These are phyloP conservation scores for Jasminum sambac DNA, from an alignment of 257 asterid species.

Conservation along the genomic window DNA sequence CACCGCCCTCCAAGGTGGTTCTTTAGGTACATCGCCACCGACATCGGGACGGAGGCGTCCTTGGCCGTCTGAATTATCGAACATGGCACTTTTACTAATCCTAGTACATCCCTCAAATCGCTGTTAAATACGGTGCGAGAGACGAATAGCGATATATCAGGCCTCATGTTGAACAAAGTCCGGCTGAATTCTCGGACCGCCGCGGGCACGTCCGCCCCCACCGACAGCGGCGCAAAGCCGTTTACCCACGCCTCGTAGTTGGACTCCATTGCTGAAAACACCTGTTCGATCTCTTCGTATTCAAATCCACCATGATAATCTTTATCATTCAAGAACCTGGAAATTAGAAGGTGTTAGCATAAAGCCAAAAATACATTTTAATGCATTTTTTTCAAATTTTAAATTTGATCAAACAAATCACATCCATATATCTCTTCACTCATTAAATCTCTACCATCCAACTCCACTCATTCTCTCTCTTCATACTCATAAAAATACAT, in stretches of 20 bases:
- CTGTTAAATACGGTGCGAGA: conserved; percentile 38
- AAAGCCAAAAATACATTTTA: too few species aligned
- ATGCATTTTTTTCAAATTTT: too few species aligned
- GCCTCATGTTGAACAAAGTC: conserved; percentile 54
- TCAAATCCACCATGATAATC: conserved; percentile 58
- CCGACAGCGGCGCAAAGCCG: conserved; percentile 50
- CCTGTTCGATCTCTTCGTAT: conserved; percentile 34
- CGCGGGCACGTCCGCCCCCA: conserved; percentile 54
- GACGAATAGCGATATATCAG: conserved; percentile 49
- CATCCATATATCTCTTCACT: too few species aligned
- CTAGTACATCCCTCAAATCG: conserved; percentile 43
- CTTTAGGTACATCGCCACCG: conserved; percentile 43
- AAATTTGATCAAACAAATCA: too few species aligned
- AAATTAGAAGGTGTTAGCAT: too few species aligned
- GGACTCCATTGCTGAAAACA: conserved; percentile 52
- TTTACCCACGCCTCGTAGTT: conserved; percentile 56
- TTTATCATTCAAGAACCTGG: conserved; percentile 47
- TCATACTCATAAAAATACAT: too few species aligned
- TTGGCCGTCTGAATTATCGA: conserved; percentile 46
- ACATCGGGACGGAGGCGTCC: conserved; percentile 47
- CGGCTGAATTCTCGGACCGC: conserved; percentile 55
- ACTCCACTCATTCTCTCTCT: too few species aligned
- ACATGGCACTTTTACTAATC: conserved; percentile 47
- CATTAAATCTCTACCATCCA: too few species aligned
- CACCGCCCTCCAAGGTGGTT: conserved; percentile 44